A percentile compares a stretch with the other conserved stretches of the same genome.
phyloP scores from a whole-genome alignment of 331 rosid species.

The Pyrus hybrid region DNA sequence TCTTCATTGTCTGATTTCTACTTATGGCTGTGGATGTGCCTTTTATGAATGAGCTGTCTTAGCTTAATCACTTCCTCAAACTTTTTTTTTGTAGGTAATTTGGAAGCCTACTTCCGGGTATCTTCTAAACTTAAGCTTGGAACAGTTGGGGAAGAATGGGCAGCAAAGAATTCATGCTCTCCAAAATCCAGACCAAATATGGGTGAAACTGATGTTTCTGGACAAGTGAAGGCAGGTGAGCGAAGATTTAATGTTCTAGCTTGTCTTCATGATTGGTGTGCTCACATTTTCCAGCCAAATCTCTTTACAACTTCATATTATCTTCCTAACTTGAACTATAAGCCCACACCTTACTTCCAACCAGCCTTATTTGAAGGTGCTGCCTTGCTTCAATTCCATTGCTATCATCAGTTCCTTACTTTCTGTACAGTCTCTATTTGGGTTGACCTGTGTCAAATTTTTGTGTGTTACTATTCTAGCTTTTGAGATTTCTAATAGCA shows the following conservation, averaged over 20 bases:
- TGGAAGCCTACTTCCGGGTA: constrained; percentile 59
- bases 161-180: constrained; percentile 21
- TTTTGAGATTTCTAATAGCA: no score
- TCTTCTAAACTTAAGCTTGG: constrained; percentile 89
- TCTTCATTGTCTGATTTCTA: background rate
- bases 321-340: no score
- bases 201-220: constrained; percentile 50
- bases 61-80: constrained; percentile 7
- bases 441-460: no score
- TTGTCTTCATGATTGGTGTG: background rate
- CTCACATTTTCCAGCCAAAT: background rate
- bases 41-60: constrained; percentile 2
- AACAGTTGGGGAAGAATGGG: constrained; percentile 40
- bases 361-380: no score
- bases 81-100: constrained; percentile 41
- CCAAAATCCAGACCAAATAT: constrained; percentile 30
- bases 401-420: no score
- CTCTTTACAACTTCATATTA: no score
- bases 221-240: constrained; percentile 63
- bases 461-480: no score
- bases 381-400: no score
- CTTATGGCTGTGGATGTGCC: background rate
- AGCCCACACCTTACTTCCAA: no score
- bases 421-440: no score
- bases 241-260: background rate